A percentile compares a stretch with the other conserved stretches of the same genome.
Conservation (phyloP, 306 rosid species). For the Prunus persica region DNA sequence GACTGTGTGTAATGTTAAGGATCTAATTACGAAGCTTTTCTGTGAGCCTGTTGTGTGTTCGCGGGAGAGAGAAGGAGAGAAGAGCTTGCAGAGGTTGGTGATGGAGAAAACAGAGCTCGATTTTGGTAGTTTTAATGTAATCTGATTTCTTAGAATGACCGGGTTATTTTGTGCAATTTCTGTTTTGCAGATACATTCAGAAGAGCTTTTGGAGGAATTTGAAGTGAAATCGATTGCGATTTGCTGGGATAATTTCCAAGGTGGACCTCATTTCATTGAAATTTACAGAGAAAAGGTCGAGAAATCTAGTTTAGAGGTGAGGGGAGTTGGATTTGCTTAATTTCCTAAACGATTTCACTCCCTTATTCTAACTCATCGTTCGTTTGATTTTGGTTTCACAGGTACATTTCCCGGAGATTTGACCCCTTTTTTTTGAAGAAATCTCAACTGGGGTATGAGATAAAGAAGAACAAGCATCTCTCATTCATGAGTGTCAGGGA, state of each 20-base stretch:
- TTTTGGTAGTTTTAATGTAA: constrained; percentile 7
- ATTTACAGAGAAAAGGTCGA: constrained; percentile 10
- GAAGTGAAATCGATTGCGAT: constrained; percentile 16
- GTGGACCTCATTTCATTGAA: constrained; percentile 29
- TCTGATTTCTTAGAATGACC: constrained; percentile 2
- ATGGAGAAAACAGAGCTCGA: constrained; percentile 19
- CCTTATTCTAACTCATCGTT: constrained; percentile 15
- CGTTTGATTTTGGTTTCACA: constrained; percentile 24
- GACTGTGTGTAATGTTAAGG: constrained; percentile 40
- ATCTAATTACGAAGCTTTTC: constrained; percentile 36
- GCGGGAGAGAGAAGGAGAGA: too few species aligned
- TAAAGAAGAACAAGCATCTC: constrained; percentile 9
- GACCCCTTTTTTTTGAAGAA: constrained; percentile 19
- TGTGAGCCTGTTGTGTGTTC: background rate
- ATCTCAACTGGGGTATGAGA: constrained; percentile 18
- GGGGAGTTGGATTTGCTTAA: constrained; percentile 11
- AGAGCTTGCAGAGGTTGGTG: constrained; percentile 28
- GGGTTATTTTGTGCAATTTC: constrained; percentile 14
- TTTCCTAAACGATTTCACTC: constrained; percentile 20
- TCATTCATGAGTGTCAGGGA: constrained; percentile 27
- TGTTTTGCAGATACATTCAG: constrained; percentile 29
- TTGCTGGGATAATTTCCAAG: constrained; percentile 16
- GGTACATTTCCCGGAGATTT: constrained; percentile 38
- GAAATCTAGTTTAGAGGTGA: constrained; percentile 22
- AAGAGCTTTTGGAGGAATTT: constrained; percentile 11